These are phyloP conservation scores for Alternaria arbusti DNA, from an alignment of 2,329 filamentous ascomycete species.

Conservation along the genomic window DNA sequence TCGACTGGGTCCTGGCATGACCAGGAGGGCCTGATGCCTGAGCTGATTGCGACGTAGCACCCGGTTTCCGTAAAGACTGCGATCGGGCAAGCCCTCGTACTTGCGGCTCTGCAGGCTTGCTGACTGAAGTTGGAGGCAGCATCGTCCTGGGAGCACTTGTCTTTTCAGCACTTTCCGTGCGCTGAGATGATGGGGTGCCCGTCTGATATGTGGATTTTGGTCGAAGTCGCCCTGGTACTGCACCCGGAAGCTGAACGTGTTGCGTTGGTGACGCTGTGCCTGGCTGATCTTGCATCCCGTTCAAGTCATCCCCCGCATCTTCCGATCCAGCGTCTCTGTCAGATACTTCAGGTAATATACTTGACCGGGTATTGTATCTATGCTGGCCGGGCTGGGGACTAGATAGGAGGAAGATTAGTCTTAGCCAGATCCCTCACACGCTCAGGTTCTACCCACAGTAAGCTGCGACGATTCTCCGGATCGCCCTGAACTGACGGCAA, in stretches of 20 bases:
- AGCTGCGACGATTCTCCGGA: conserved; percentile 32
- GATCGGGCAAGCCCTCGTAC: conserved; percentile 30
- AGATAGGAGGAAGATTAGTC: neutral
- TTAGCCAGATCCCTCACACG: neutral
- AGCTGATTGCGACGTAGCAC: conserved; percentile 20
- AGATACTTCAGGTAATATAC: conserved; percentile 7
- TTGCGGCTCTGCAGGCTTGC: conserved; percentile 25
- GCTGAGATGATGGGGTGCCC: conserved; percentile 15
- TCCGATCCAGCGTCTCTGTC: conserved; percentile 1
- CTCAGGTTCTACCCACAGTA: conserved; percentile 19
- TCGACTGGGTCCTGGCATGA: conserved; percentile 39
- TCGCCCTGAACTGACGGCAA: conserved; percentile 13
- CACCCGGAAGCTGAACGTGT: conserved; percentile 1
- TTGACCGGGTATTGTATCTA: conserved; percentile 21
- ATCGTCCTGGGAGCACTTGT: conserved; percentile 16
- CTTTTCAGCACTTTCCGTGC: conserved; percentile 10
- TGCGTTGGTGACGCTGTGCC: neutral
- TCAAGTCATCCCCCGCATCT: neutral
- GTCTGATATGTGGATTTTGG: conserved; percentile 42
- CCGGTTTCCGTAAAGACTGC: conserved; percentile 41
- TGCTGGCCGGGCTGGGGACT: conserved; percentile 40
- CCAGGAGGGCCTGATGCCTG: conserved; percentile 10
- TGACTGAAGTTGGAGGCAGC: conserved; percentile 24
- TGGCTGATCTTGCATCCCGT: neutral
- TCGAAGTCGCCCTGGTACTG: conserved; percentile 25